Conservation (phyloP, 495 filamentous ascomycete genomes). For the Podospora appendiculata region DNA sequence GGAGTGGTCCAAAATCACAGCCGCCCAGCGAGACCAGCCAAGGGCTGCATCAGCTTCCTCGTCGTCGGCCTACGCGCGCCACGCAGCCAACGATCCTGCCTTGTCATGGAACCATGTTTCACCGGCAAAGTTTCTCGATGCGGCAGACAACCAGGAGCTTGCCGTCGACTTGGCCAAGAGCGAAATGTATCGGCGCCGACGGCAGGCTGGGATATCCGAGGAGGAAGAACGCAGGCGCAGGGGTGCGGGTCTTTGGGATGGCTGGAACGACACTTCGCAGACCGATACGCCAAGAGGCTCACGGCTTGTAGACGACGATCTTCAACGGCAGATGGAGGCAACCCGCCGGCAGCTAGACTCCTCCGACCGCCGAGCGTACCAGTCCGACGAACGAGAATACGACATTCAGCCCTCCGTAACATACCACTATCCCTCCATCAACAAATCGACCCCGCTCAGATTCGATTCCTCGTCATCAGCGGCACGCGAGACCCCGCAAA, state of each 20-base stretch:
- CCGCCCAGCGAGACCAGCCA: constrained; percentile 2
- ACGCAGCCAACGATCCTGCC: constrained; percentile 40
- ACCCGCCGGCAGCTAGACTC: constrained; percentile 35
- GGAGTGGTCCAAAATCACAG: constrained; percentile 22
- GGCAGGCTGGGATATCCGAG: constrained; percentile 44
- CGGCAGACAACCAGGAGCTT: constrained; percentile 62
- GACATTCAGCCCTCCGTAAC: constrained; percentile 6
- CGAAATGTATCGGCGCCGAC: constrained; percentile 63
- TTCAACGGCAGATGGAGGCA: constrained; percentile 42
- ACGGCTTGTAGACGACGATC: constrained; percentile 31
- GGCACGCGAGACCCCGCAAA: constrained; percentile 1
- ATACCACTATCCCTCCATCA: constrained; percentile 45
- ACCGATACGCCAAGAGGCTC: neutral
- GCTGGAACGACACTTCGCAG: constrained; percentile 45
- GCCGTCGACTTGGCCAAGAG: constrained; percentile 69
- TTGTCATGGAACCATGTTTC: constrained; percentile 35
- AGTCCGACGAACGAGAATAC: neutral
- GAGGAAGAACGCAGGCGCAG: constrained; percentile 51
- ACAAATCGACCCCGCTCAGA: constrained; percentile 31
- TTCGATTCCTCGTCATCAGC: constrained; percentile 25
- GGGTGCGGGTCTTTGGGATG: constrained; percentile 56
- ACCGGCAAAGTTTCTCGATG: constrained; percentile 46
- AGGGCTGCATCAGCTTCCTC: constrained; percentile 3
- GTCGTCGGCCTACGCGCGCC: constrained; percentile 20
- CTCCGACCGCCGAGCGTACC: constrained; percentile 1